A percentile compares a stretch with the other conserved stretches of the same genome.
Evolutionary conservation across 805 yeast genomes (phyloP).

Genomic region (Torulaspora gathmanii): DNA sequence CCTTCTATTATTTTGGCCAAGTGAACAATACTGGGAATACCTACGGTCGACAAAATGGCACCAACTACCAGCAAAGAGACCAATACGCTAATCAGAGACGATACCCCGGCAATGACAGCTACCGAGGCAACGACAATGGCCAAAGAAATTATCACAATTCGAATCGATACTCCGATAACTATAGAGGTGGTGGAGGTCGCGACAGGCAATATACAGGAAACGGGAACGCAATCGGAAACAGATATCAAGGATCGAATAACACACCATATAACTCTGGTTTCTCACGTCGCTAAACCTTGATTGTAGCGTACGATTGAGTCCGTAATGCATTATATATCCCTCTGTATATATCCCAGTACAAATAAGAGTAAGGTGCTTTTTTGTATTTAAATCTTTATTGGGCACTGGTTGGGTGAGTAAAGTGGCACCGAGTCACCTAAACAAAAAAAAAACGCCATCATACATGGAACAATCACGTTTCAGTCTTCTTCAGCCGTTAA

Average conservation of each 20-base stretch:
- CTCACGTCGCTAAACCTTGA: constrained; percentile 2
- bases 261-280: not conserved
- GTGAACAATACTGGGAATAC: constrained; percentile 8
- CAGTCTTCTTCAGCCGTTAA: not conserved
- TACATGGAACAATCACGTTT: too few relatives aligned
- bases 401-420: too few relatives aligned
- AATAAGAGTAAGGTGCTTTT: too few relatives aligned
- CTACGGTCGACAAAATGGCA: constrained; percentile 1
- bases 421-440: too few relatives aligned
- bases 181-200: not conserved
- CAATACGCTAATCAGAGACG: constrained; percentile 1
- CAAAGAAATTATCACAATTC: not conserved
- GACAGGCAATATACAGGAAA: constrained; percentile 8
- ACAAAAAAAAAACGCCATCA: too few relatives aligned
- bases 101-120: not conserved
- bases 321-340: not conserved
- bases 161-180: not conserved
- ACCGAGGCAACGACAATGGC: constrained; percentile 1
- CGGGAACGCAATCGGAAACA: constrained; percentile 4
- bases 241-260: constrained; percentile 13
- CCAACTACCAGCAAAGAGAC: not conserved
- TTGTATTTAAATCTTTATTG: too few relatives aligned
- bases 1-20: constrained; percentile 38
- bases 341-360: too few relatives aligned
- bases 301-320: too few relatives aligned